Conservation (phyloP, 495 filamentous ascomycete species). For the Barbatosphaeria neglecta region DNA sequence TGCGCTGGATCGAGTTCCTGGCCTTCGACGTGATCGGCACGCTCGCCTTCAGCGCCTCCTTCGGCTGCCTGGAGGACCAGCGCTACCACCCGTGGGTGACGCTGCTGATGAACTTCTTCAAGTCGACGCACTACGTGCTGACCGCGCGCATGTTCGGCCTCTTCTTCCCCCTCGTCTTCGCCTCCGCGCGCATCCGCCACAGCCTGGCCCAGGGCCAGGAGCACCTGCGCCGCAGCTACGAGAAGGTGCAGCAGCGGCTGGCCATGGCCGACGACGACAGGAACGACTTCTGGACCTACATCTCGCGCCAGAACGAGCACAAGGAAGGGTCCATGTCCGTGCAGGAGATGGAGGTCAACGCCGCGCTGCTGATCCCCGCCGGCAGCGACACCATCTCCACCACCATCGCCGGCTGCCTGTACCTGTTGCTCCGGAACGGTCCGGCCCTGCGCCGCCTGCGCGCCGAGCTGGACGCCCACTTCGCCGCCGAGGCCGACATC, state of each 20-base stretch:
- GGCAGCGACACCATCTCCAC: slow-evolving; percentile 42
- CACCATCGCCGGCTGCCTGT: slow-evolving; percentile 29
- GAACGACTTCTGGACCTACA: slow-evolving; percentile 5
- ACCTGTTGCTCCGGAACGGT: slow-evolving; percentile 31
- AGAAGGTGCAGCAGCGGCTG: background rate
- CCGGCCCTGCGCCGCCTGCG: slow-evolving; percentile 20
- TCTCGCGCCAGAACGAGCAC: slow-evolving; percentile 1
- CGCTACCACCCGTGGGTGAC: slow-evolving; percentile 19
- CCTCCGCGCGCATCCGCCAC: background rate
- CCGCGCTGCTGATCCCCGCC: slow-evolving; percentile 8
- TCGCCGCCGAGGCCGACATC: slow-evolving; percentile 31
- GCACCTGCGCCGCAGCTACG: background rate
- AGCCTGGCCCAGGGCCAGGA: too few species aligned
- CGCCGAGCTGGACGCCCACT: slow-evolving; percentile 33
- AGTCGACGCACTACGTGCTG: background rate
- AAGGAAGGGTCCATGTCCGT: slow-evolving; percentile 7
- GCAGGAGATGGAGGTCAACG: slow-evolving; percentile 11
- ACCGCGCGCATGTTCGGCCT: slow-evolving; percentile 4
- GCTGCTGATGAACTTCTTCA: slow-evolving; percentile 17
- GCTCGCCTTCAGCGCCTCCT: slow-evolving; percentile 38
- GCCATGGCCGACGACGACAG: slow-evolving; percentile 3
- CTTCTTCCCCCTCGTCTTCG: slow-evolving; percentile 14
- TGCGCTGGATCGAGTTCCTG: slow-evolving; percentile 36
- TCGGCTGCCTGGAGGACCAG: slow-evolving; percentile 28
- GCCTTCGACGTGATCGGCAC: slow-evolving; percentile 47